Conservation (phyloP, 1,284 basidiomycete genomes). For the Boletellus sp. region DNA sequence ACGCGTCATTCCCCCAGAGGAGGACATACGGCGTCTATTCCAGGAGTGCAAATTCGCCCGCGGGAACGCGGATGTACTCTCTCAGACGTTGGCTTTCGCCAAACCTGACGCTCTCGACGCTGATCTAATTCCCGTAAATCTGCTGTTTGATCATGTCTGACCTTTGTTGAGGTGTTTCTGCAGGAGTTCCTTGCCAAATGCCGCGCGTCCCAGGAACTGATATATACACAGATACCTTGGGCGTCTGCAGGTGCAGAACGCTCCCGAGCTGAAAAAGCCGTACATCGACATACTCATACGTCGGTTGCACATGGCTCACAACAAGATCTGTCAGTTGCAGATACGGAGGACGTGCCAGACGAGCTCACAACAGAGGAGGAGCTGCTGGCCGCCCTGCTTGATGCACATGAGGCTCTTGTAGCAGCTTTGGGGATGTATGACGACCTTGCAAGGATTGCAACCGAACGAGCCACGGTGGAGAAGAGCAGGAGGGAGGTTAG, state of each 20-base stretch:
- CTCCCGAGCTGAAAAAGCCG: constrained; percentile 39
- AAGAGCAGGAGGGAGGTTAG: constrained; percentile 56
- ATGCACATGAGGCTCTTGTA: constrained; percentile 56
- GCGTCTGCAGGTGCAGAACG: constrained; percentile 71
- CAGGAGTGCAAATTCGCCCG: constrained; percentile 76
- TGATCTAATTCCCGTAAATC: constrained; percentile 59
- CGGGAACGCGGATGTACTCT: constrained; percentile 66
- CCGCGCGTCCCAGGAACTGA: constrained; percentile 67
- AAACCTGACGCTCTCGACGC: constrained; percentile 61
- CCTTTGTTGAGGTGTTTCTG: constrained; percentile 1
- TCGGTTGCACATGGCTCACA: constrained; percentile 19
- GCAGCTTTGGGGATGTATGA: constrained; percentile 53
- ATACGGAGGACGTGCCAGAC: constrained; percentile 34
- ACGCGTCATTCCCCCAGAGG: constrained; percentile 67
- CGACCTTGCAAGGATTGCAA: constrained; percentile 63
- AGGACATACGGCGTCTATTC: constrained; percentile 73
- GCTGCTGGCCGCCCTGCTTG: constrained; percentile 60
- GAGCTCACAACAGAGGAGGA: constrained; percentile 58
- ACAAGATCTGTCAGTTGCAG: constrained; percentile 18
- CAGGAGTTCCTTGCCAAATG: constrained; percentile 77
- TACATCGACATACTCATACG: constrained; percentile 11
- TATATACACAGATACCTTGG: constrained; percentile 76
- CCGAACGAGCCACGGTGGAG: constrained; percentile 60
- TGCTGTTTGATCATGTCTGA: neutral
- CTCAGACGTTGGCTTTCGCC: constrained; percentile 60